Conservation (phyloP, 2,329 filamentous ascomycete species). For the Penicillium decumbens region DNA sequence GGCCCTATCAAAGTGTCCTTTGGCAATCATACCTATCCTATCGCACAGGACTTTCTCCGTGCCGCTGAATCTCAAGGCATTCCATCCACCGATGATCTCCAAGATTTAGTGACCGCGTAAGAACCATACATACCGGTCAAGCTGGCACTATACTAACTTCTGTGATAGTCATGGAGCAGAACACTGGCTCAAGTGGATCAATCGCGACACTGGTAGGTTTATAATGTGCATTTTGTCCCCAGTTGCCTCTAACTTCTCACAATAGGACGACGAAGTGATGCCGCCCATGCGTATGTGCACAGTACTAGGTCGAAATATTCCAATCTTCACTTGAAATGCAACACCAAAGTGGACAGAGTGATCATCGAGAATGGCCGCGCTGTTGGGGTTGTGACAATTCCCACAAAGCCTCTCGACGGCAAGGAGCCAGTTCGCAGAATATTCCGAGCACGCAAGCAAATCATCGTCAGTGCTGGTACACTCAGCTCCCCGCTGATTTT, state of each 20-base stretch:
- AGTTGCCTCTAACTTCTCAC: constrained; percentile 28
- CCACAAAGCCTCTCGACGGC: constrained; percentile 63
- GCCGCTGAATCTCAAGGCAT: too few relatives aligned
- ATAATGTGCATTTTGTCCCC: neutral
- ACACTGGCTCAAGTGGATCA: constrained; percentile 85
- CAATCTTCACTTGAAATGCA: constrained; percentile 68
- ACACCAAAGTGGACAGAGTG: constrained; percentile 73
- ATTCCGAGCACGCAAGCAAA: constrained; percentile 67
- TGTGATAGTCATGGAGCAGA: constrained; percentile 59
- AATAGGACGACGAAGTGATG: constrained; percentile 68
- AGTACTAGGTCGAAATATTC: constrained; percentile 65
- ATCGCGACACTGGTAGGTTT: constrained; percentile 51
- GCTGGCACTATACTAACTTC: neutral
- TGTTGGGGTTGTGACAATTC: constrained; percentile 66
- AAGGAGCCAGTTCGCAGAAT: constrained; percentile 50
- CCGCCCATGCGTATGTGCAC: constrained; percentile 73
- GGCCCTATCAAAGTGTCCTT: constrained; percentile 80
- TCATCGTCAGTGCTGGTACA: constrained; percentile 68
- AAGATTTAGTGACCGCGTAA: constrained; percentile 56
- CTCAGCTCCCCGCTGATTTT: constrained; percentile 70
- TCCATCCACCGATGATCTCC: constrained; percentile 68
- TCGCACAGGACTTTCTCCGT: constrained; percentile 72
- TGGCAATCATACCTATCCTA: constrained; percentile 73
- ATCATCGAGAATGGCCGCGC: constrained; percentile 68
- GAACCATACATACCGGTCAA: constrained; percentile 1